Evolutionary conservation across 805 yeast species (phyloP), one percentile per base, ranked within the genome.

Genomic region (Kodamaea laetipori): DNA sequence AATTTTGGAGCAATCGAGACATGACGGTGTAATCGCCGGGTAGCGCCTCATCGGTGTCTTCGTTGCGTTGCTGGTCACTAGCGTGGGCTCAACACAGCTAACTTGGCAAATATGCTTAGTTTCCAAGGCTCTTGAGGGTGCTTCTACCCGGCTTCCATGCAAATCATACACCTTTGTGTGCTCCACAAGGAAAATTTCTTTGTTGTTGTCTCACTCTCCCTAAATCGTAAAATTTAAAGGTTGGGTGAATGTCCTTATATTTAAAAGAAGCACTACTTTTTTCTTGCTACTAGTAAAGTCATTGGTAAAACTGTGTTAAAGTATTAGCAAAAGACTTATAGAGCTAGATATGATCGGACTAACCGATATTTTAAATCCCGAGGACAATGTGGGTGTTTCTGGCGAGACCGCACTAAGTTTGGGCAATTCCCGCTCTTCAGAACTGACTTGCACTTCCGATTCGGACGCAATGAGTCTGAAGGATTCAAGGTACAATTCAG

Each of bases 351-450:
- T 55, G 57, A 45, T 55, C 7, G 58, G 55, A 4, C 50, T 55
- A 37, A 39, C 39, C 13, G 58, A 55, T 18, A 52, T 55, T 28
- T 47, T 55, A 25, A 55, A 54, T 43, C 51, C 39, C 31, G 28
- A 39, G 24, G 49, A 45, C 32, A 40, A 42, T 28, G 23, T 32
- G 26, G 34, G 13, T 4, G 34, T 6, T 11, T 27, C 31, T 11
- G 31, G 31, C 17, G 31, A n/a, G n/a, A n/a, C n/a, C n/a, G n/a
- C n/a, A n/a, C n/a, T n/a, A n/a, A n/a, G n/a, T n/a, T n/a, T n/a
- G n/a, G n/a, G n/a, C n/a, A n/a, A n/a, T n/a, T n/a, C n/a, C n/a
- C n/a, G n/a, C n/a, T n/a, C 24, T 8, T 21, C 24, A 11, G 34
- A 30, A 13, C 34, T 30, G 34, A 19, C 17, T 11, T 13, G 11